Evolutionary conservation across 768 basidiomycete species (phyloP).

Genomic region (Porpolomopsis calyptriformis): DNA sequence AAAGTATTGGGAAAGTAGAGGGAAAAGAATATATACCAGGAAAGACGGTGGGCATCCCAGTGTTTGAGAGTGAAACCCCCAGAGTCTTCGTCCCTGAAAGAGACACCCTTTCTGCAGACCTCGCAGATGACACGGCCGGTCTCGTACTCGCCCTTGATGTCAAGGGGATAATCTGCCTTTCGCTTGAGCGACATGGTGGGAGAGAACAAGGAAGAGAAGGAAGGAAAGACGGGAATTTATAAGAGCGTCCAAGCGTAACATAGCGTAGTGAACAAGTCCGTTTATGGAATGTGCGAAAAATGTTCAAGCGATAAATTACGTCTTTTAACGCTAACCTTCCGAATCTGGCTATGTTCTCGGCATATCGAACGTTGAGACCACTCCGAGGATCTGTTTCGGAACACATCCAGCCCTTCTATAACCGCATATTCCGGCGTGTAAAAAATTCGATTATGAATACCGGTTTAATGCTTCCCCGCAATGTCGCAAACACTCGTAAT

Average conservation of each 20-base stretch:
- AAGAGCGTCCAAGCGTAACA: neutral
- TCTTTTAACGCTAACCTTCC: neutral
- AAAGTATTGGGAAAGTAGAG: neutral
- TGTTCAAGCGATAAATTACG: neutral
- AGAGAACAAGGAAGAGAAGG: neutral
- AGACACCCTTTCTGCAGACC: constrained; percentile 47
- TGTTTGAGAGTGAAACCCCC: constrained; percentile 56
- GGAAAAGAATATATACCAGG: constrained; percentile 32
- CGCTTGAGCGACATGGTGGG: constrained; percentile 1
- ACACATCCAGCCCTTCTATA: neutral
- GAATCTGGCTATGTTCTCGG: neutral
- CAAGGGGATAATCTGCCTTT: neutral
- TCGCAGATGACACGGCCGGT: constrained; percentile 58
- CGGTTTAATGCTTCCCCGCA: neutral
- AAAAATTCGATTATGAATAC: neutral
- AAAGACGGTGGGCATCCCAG: constrained; percentile 56
- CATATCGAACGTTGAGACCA: neutral
- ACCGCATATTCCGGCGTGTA: neutral
- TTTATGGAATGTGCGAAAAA: neutral
- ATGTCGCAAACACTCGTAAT: too few species aligned
- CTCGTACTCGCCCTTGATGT: constrained; percentile 42
- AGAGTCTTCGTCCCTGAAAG: constrained; percentile 54
- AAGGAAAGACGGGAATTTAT: neutral
- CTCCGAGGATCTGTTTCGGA: constrained; percentile 6
- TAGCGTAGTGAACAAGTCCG: neutral